Base-by-base conservation (phyloP, 495 filamentous ascomycete genomes). In the Aspergillus egyptiacus region DNA sequence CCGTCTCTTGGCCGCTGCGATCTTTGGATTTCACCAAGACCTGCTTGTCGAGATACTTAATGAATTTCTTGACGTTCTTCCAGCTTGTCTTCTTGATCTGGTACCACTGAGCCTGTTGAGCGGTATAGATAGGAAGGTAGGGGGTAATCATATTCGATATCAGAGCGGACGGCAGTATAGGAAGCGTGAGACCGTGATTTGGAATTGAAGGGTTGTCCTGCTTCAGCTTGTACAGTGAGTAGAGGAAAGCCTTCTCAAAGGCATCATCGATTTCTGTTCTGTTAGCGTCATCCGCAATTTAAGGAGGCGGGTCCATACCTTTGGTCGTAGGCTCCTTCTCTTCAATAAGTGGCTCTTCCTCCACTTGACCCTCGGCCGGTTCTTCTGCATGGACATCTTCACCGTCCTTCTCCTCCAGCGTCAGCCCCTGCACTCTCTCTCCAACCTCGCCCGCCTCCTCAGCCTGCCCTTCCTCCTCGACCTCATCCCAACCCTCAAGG, bases 1-100 rank as follows among this genome's bases (percentile, higher is more conserved):
- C 73, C 1, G 78, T 79, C 58, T 88, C 85, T 36, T 79, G 72
- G 5, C 83, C 81, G 47, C 72, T 79, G 30, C 80, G 76, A 24
- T 86, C 83, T 58, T 87, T 87, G 25, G 73, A 76, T 53, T 80
- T 84, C 33, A 87, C 61, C 10, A 86, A 59, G 5, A 70, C 58
- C 42, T 79, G 65, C 57, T 86, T 87, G 58, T 86, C 84, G 7
- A 88, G 63, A 25, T 75, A 63, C 59, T 87, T 87, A 63, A 87
- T 80, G 61, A 87, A 87, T 50, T 86, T 87, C 50, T 80, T 82
- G 33, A 81, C 73, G 46, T 80, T 87, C 64, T 87, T 88, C 77
- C 83, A 85, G 61, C 76, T 83, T 5, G 83, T 83, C 64, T 84
- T 87, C 67, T 87, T 88, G 59, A 88, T 82, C 54, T 80, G 76